phyloP scores from a whole-genome alignment of 2,329 filamentous ascomycete genomes.

The Aureobasidium sp. region DNA sequence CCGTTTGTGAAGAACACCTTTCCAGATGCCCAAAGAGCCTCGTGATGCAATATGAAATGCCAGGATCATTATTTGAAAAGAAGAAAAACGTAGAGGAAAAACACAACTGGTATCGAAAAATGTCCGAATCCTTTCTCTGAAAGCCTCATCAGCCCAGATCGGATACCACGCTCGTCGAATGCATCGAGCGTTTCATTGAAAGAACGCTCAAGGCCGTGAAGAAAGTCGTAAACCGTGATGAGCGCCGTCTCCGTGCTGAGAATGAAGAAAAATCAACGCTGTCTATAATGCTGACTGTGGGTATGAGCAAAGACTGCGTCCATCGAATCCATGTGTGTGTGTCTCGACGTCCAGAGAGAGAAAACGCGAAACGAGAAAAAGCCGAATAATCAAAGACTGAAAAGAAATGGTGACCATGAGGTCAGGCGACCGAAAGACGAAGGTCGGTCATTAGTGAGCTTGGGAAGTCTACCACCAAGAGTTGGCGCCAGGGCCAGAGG shows the following conservation, averaged over 20 bases:
- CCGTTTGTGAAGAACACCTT: constrained; percentile 17
- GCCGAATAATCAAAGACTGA: constrained; percentile 21
- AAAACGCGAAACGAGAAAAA: constrained; percentile 25
- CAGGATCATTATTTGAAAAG: constrained; percentile 17
- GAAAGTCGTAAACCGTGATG: constrained; percentile 17
- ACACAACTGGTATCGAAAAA: constrained; percentile 15
- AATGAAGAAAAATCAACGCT: constrained; percentile 38
- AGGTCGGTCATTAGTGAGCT: not conserved
- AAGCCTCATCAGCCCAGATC: constrained; percentile 15
- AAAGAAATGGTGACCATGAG: constrained; percentile 20
- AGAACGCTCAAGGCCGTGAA: constrained; percentile 16
- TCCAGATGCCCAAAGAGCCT: constrained; percentile 14
- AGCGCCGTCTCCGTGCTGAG: constrained; percentile 17
- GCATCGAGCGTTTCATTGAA: constrained; percentile 8
- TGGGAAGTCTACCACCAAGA: constrained; percentile 54
- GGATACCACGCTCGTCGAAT: constrained; percentile 14
- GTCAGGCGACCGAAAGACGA: constrained; percentile 3
- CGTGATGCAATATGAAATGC: constrained; percentile 16
- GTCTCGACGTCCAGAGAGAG: constrained; percentile 26
- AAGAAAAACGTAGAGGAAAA: constrained; percentile 1
- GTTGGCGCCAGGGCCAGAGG: constrained; percentile 46
- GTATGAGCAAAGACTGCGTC: constrained; percentile 37
- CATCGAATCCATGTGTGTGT: constrained; percentile 21
- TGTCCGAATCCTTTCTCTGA: constrained; percentile 18
- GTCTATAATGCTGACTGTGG: constrained; percentile 43